Evolutionary conservation across 495 filamentous ascomycete genomes (phyloP).

Genomic region (Podospora anserina): DNA sequence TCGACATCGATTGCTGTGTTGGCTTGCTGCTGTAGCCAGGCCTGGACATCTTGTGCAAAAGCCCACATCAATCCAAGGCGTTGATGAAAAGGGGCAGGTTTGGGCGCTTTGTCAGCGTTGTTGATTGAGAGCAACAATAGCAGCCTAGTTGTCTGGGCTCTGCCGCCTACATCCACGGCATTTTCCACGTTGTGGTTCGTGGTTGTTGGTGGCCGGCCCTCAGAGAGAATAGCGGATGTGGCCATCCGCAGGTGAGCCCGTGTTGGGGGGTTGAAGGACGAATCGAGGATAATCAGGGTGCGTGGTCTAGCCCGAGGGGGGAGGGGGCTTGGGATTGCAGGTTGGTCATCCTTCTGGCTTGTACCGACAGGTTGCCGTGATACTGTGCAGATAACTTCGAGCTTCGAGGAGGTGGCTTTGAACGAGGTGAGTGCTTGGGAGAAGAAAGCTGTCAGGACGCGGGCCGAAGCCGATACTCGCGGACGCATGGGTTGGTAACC

Average conservation of each 20-base stretch:
- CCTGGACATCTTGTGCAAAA: constrained; percentile 65
- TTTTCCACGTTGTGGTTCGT: constrained; percentile 1
- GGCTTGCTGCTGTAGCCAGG: constrained; percentile 5
- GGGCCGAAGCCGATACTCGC: not conserved
- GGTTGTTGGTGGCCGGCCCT: not conserved
- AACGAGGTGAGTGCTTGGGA: constrained; percentile 55
- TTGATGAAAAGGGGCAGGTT: constrained; percentile 77
- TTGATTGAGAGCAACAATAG: constrained; percentile 81
- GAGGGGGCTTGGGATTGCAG: constrained; percentile 13
- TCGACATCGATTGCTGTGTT: constrained; percentile 52
- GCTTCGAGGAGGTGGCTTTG: constrained; percentile 50
- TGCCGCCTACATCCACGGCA: not conserved
- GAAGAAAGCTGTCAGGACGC: constrained; percentile 34
- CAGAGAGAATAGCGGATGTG: constrained; percentile 58
- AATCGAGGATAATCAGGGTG: constrained; percentile 79
- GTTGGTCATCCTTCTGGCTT: not conserved
- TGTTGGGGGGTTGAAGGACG: constrained; percentile 93
- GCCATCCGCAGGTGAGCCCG: constrained; percentile 77
- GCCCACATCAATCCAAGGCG: constrained; percentile 82
- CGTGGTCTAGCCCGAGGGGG: constrained; percentile 27
- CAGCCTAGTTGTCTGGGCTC: constrained; percentile 47
- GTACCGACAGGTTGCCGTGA: not conserved
- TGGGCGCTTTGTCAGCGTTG: constrained; percentile 90
- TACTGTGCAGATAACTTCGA: constrained; percentile 55
- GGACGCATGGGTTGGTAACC: not conserved